phyloP scores from a whole-genome alignment of 2,329 filamentous ascomycete genomes.

The Blastomyces silverae region DNA sequence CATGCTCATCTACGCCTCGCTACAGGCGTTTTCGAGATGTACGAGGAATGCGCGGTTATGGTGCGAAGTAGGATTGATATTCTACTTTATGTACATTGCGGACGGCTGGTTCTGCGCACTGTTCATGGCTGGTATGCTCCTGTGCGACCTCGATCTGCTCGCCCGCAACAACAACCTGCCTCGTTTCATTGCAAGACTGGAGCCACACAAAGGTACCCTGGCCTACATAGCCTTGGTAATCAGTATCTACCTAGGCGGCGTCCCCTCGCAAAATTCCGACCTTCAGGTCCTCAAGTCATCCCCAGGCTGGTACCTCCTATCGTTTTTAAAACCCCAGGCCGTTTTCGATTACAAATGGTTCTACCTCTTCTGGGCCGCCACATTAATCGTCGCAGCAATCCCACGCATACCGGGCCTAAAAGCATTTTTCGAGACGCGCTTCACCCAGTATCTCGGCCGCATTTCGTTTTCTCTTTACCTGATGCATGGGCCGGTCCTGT shows the following conservation, averaged over 20 bases:
- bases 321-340: slow-evolving; percentile 58
- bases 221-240: slow-evolving; percentile 49
- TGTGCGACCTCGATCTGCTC: slow-evolving; percentile 56
- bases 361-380: slow-evolving; percentile 41
- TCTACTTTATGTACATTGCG: slow-evolving; percentile 61
- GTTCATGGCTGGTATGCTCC: slow-evolving; percentile 56
- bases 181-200: slow-evolving; percentile 41
- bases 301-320: slow-evolving; percentile 56
- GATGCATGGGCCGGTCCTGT: slow-evolving; percentile 58
- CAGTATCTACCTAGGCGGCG: slow-evolving; percentile 54
- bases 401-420: slow-evolving; percentile 38
- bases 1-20: slow-evolving; percentile 53
- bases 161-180: slow-evolving; percentile 49
- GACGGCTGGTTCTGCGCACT: slow-evolving; percentile 58
- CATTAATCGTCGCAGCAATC: slow-evolving; percentile 40
- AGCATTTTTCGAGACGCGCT: slow-evolving; percentile 35
- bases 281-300: slow-evolving; percentile 47
- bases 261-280: slow-evolving; percentile 49
- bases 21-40: slow-evolving; percentile 53
- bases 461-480: slow-evolving; percentile 46
- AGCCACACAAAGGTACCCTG: slow-evolving; percentile 47
- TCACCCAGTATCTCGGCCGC: slow-evolving; percentile 44
- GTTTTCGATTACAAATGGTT: slow-evolving; percentile 46
- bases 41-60: slow-evolving; percentile 50
- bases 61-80: slow-evolving; percentile 49